Base-by-base conservation (phyloP, 352 stramenopile genomes). In the Thraustochytrium sp. region DNA sequence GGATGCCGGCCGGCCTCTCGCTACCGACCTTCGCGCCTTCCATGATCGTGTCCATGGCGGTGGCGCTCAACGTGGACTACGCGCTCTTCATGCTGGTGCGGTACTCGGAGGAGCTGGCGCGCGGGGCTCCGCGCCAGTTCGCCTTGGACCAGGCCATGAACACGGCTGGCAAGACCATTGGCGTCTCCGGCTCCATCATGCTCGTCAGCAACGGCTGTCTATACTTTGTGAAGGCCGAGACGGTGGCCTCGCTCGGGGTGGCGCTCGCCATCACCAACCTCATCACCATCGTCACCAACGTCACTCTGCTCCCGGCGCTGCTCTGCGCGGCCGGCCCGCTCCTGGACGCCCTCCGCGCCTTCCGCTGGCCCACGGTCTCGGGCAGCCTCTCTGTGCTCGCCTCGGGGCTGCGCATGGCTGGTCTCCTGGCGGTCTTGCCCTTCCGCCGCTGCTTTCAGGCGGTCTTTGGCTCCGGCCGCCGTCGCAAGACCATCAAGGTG, bases 161-260 rank as follows among this genome's bases (percentile, higher is more conserved):
- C 46, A 80, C 68, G 23, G 68, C 68, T 8, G 68, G 68, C 48
- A 80, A 80, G 51, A 80, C 68, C 26, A 80, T 80, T 46, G 68
- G 34, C 48, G 68, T 80, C 34, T 80, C 68, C 3, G 68, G 68
- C 48, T 55, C 48, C 16, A 80, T 80, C 53, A 80, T 80, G 68
- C 65, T 80, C 44, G 37, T 80, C 38, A 80, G 68, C 53, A 80
- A 80, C 68, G 68, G 68, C 23, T 80, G 68, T 26, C 68, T 80
- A 16, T 80, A 80, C 68, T 80, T 80, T 80, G 68, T 80, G 2
- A 80, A 80, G 13, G 68, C 68, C 42, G 40, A 80, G n/a, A 80
- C 68, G 23, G 46, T 80, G 3, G 48, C 68, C 68, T 63, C 44
- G 3, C 26, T 80, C 8, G 68, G 68, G 9, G 68, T 80, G 4